These are phyloP conservation scores for Somion occarium DNA, from an alignment of 1,284 basidiomycete species.

Conservation along the genomic window DNA sequence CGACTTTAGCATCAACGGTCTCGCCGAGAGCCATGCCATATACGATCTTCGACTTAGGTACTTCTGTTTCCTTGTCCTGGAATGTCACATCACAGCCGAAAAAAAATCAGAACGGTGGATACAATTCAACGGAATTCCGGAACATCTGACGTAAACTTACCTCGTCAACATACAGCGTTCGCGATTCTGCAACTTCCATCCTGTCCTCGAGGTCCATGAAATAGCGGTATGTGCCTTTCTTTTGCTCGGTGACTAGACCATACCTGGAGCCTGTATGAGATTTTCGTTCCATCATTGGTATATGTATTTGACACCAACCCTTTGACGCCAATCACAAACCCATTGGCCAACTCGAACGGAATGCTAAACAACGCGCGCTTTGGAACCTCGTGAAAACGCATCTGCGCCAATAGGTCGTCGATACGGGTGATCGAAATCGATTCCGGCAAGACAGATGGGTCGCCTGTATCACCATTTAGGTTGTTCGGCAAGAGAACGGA, in stretches of 20 bases:
- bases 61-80: conserved; percentile 43
- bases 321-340: conserved; percentile 85
- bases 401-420: conserved; percentile 77
- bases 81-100: neutral
- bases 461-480: conserved; percentile 42
- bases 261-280: conserved; percentile 49
- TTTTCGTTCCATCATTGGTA: neutral
- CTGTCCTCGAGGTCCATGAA: conserved; percentile 76
- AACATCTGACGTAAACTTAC: conserved; percentile 34
- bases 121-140: neutral
- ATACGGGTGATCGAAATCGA: conserved; percentile 68
- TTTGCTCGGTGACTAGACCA: conserved; percentile 81
- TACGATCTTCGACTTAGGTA: conserved; percentile 51
- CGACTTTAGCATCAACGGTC: conserved; percentile 37
- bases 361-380: conserved; percentile 87
- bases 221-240: conserved; percentile 74
- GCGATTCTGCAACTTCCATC: conserved; percentile 68
- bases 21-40: conserved; percentile 60
- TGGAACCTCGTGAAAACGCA: conserved; percentile 81
- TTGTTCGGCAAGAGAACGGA: conserved; percentile 57
- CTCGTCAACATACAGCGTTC: conserved; percentile 76
- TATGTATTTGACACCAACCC: conserved; percentile 46
- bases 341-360: conserved; percentile 77
- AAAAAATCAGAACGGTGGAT: neutral
- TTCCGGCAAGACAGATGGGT: conserved; percentile 50